Evolutionary conservation across 495 filamentous ascomycete genomes (phyloP).

Genomic region (Trichoderma asperelloides): DNA sequence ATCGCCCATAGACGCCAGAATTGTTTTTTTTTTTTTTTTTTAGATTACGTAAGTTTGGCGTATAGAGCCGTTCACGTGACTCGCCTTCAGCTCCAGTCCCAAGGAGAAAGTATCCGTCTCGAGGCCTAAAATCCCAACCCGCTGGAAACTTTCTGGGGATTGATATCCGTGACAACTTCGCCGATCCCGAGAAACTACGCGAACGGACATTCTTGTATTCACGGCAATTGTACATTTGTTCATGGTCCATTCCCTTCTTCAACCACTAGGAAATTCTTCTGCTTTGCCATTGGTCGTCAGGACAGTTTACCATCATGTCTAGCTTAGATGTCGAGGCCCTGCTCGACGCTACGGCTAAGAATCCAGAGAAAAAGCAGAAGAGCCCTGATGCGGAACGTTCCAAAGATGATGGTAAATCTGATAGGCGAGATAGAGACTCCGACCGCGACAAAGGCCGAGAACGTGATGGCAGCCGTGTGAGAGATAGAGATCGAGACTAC

Average conservation of each 20-base stretch:
- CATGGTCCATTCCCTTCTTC: neutral
- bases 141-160: neutral
- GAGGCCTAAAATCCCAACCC: neutral
- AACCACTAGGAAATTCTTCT: neutral
- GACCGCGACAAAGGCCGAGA: slow-evolving; percentile 25
- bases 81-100: neutral
- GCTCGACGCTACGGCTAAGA: slow-evolving; percentile 76
- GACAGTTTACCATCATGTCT: slow-evolving; percentile 52
- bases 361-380: slow-evolving; percentile 36
- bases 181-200: neutral
- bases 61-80: neutral
- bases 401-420: slow-evolving; percentile 44
- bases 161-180: neutral
- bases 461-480: slow-evolving; percentile 43
- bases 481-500: slow-evolving; percentile 51
- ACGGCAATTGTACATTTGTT: neutral
- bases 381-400: slow-evolving; percentile 35
- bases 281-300: neutral
- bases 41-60: too few relatives aligned
- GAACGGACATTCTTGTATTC: neutral
- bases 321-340: slow-evolving; percentile 89
- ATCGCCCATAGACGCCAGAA: too few relatives aligned
- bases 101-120: neutral
- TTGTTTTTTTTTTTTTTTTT: too few relatives aligned
- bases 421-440: slow-evolving; percentile 34